phyloP scores from a whole-genome alignment of 768 basidiomycete genomes.

The Gloeophyllum trabeum region DNA sequence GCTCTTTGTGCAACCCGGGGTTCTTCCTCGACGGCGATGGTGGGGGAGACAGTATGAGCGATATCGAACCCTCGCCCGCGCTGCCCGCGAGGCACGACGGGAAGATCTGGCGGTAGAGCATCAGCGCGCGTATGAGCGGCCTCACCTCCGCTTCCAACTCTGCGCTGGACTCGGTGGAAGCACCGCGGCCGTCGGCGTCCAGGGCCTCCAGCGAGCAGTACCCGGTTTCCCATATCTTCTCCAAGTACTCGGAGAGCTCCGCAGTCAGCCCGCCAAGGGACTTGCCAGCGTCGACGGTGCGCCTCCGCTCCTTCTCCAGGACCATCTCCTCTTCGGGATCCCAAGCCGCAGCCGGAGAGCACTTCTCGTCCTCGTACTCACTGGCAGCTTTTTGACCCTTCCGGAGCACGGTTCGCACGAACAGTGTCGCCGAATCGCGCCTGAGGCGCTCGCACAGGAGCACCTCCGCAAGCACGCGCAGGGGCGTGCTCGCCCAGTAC shows the following conservation, averaged over 20 bases:
- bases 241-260: constrained; percentile 41
- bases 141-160: constrained; percentile 35
- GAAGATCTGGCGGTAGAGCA: constrained; percentile 55
- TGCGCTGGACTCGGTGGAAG: constrained; percentile 3
- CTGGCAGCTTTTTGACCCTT: too few relatives aligned
- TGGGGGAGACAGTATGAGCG: constrained; percentile 43
- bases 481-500: too few relatives aligned
- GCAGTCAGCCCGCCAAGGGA: constrained; percentile 51
- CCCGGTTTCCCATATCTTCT: constrained; percentile 40
- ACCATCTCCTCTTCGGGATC: constrained; percentile 18
- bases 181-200: constrained; percentile 13
- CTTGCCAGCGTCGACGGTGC: constrained; percentile 45
- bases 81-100: constrained; percentile 13
- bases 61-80: constrained; percentile 13
- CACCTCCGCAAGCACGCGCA: constrained; percentile 38
- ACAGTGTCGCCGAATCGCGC: constrained; percentile 40
- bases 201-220: constrained; percentile 18
- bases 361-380: constrained; percentile 9
- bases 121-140: constrained; percentile 44
- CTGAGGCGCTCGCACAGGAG: constrained; percentile 42
- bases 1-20: constrained; percentile 25
- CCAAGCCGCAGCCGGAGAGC: constrained; percentile 8
- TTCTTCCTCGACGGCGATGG: constrained; percentile 36
- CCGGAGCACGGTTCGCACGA: constrained; percentile 33
- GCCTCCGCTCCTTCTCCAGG: constrained; percentile 29